Evolutionary conservation across 2,329 filamentous ascomycete species (phyloP).

Genomic region (Cladosporium velox): DNA sequence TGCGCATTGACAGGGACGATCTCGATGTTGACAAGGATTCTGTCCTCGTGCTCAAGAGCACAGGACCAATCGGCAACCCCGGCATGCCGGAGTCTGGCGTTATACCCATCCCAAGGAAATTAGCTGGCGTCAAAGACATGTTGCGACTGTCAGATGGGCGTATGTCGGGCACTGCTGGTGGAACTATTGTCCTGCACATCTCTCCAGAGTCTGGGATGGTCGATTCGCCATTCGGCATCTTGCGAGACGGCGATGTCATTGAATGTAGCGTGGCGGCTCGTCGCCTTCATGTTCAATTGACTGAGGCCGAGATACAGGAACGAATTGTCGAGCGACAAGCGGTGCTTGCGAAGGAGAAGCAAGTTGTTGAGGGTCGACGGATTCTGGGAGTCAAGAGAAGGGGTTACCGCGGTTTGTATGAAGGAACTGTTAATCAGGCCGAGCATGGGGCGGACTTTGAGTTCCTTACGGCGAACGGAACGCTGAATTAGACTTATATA

Average conservation of each 20-base stretch:
- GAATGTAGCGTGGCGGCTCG: conserved; percentile 48
- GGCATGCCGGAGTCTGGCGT: conserved; percentile 57
- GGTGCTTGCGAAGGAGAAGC: conserved; percentile 24
- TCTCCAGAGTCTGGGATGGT: conserved; percentile 54
- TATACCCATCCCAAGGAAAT: conserved; percentile 54
- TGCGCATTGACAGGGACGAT: conserved; percentile 49
- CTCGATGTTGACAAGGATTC: conserved; percentile 48
- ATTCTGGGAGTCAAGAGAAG: conserved; percentile 41
- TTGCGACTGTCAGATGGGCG: conserved; percentile 56
- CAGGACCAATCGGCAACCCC: conserved; percentile 54
- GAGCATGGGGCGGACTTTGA: conserved; percentile 63
- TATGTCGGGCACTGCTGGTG: conserved; percentile 59
- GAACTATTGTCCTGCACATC: conserved; percentile 57
- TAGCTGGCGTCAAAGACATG: conserved; percentile 56
- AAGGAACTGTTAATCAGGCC: conserved; percentile 62
- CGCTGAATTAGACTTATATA: background rate
- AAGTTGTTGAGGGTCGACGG: conserved; percentile 33
- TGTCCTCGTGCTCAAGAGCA: conserved; percentile 52
- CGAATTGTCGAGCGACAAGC: conserved; percentile 38
- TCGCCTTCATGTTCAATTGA: conserved; percentile 45
- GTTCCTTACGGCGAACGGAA: conserved; percentile 50
- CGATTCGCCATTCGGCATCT: conserved; percentile 51
- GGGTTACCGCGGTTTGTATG: conserved; percentile 62
- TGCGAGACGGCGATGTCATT: conserved; percentile 52
- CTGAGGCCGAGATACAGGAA: conserved; percentile 43